A percentile compares a stretch with the other conserved stretches of the same genome.
phyloP scores from a whole-genome alignment of 306 rosid species.

The Casuarina cunninghamiana region DNA sequence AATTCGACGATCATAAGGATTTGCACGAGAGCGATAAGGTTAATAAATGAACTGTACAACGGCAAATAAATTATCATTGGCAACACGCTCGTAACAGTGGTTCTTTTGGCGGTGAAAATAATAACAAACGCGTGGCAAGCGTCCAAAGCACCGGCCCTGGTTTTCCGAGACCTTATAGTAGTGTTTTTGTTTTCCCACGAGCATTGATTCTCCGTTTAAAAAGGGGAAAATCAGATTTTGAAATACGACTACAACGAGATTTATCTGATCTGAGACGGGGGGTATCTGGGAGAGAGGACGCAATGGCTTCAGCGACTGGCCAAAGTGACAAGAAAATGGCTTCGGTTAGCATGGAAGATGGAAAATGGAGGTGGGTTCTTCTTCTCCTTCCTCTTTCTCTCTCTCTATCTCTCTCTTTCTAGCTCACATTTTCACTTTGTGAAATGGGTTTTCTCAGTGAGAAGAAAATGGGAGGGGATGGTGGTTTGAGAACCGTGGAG shows the following conservation, averaged over 20 bases:
- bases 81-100: slow-evolving; percentile 20
- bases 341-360: slow-evolving; percentile 33
- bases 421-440: slow-evolving; percentile 7
- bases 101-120: background rate
- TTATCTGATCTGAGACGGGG: slow-evolving; percentile 32
- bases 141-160: slow-evolving; percentile 30
- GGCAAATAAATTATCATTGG: slow-evolving; percentile 20
- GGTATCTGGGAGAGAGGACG: background rate
- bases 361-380: slow-evolving; percentile 48
- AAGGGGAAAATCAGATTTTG: background rate
- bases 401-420: slow-evolving; percentile 20
- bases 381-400: slow-evolving; percentile 11
- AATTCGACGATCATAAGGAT: background rate
- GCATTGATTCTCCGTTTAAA: slow-evolving; percentile 22
- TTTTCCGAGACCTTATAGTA: slow-evolving; percentile 29
- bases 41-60: background rate
- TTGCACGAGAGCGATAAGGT: background rate
- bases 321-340: slow-evolving; percentile 26
- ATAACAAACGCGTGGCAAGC: background rate
- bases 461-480: slow-evolving; percentile 52
- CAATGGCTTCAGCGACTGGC: slow-evolving; percentile 26
- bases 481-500: slow-evolving; percentile 59
- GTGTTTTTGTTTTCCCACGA: slow-evolving; percentile 35
- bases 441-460: slow-evolving; percentile 37
- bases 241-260: background rate